Evolutionary conservation across 73 alveolate species (phyloP), one percentile per base, ranked within the genome.

Genomic region (Tetrahymena borealis): DNA sequence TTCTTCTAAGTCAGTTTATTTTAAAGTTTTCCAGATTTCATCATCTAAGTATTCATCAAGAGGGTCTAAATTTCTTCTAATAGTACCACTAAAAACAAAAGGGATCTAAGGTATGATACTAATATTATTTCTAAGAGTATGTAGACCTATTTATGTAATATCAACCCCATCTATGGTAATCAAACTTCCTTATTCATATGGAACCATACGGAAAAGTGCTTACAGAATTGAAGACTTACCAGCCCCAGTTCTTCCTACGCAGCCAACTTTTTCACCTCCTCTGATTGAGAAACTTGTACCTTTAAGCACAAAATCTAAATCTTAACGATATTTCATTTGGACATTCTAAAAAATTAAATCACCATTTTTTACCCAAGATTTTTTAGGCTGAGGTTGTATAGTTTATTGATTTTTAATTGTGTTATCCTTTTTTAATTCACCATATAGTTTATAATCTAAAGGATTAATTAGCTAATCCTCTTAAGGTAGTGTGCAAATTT

Each of bases 11-110:
- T 95, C 43, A 33, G 95, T 94, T 78, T 96, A 39, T 40, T 96
- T 92, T 78, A 97, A 90, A 35, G 94, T 96, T 35, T 90, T 12
- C 94, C 85, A 85, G 31, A 97, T 92, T 37, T 92, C 94, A 32
- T 96, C 96, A 85, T 96, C 97, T 38, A 90, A 79, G 78, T 78
- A 94, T 18, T 95, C 93, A 91, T 94, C 91, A 93, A 96, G 95
- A 4, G 99, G 99, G 95, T 97, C 99, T 38, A 97, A 77, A 91
- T 97, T 97, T 39, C 95, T 95, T 93, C 98, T 97, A 5, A 97
- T 38, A 28, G 97, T 91, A 32, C 96, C 96, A 43, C 96, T 94
- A 90, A 97, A 91, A 77, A 97, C 39, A 42, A 94, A 91, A 33
- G 98, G 98, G 15, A 91, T 94, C 93, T 97, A 97, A 6, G 99